Evolutionary conservation across 2,329 filamentous ascomycete species (phyloP), one percentile per base, ranked within the genome.

Genomic region (Huntiella moniliformis): DNA sequence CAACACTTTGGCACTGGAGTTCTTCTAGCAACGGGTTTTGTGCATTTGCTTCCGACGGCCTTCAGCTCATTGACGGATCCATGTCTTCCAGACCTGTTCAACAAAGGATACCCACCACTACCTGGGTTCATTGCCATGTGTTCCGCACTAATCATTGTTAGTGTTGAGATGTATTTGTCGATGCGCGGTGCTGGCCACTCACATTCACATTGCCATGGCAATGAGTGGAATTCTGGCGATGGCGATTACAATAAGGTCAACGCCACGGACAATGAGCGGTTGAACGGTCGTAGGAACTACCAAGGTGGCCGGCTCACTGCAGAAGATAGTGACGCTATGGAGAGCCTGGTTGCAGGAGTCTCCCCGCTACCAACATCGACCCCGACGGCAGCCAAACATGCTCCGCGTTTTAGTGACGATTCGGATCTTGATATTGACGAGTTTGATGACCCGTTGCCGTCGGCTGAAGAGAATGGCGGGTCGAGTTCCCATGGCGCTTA

Each of bases 121-220:
- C 77, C 84, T 0, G 85, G 86, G 2, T 68, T 91, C 41, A 73
- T 93, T 40, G 81, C 83, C 47, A 88, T 93, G 82, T 61, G 77
- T 7, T 77, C 82, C 8, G 82, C 84, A n/a, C 68, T 93, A 49
- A 65, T 82, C 3, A 86, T 95, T 3, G 83, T 93, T 5, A 73
- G 76, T 2, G 71, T 95, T 44, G 88, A 96, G 60, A 93, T 91
- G 63, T 85, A 86, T 58, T 78, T 96, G 53, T 86, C 85, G 0
- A 81, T 79, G 2, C 63, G 74, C 46, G 75, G 75, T 38, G 76
- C 74, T 1, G 67, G 72, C 1, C 75, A 76, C 54, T 71, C 71
- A 1, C 71, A 78, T 54, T 68, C 70, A 1, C 74, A 77, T 52
- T 59, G 64, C 31, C 10, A 12, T 31, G 65, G 64, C 46, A 57